Percentiles rank a stretch among this genome's conserved stretches.
Conservation (phyloP, 1,139 yeast genomes). For the Blastobotrys buckinghamii region DNA sequence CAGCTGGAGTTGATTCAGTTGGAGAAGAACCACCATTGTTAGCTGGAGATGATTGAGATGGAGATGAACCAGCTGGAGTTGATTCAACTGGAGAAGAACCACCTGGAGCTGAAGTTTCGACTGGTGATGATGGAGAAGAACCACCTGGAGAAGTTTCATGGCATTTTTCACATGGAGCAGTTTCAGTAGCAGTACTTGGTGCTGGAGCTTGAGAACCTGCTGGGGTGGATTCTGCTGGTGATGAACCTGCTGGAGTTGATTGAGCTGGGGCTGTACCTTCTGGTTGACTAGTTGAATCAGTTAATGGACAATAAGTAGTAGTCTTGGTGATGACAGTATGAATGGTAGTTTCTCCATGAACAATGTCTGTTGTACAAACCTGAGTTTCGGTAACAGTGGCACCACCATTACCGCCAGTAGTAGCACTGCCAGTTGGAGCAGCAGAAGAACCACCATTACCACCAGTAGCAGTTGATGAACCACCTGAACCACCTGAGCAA, state of each 20-base stretch:
- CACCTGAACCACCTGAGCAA: conserved; percentile 4
- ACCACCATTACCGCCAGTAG: background rate
- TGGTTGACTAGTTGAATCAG: background rate
- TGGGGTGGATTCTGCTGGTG: background rate
- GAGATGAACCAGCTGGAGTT: background rate
- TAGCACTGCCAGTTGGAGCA: background rate
- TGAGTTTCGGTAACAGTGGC: conserved; percentile 10
- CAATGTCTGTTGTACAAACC: conserved; percentile 6
- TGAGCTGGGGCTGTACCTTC: background rate
- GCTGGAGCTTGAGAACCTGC: background rate
- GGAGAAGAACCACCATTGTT: background rate
- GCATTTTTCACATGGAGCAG: background rate
- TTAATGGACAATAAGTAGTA: conserved; percentile 13
- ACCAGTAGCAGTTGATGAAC: conserved; percentile 1
- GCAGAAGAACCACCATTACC: background rate
- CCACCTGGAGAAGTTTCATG: background rate
- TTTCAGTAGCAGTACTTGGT: background rate
- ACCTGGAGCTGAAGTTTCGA: background rate
- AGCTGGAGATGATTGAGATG: background rate
- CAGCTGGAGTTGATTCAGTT: background rate
- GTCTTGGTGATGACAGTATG: conserved; percentile 4
- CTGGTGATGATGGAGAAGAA: too few species aligned
- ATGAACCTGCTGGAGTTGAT: conserved; percentile 4
- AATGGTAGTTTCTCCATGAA: conserved; percentile 7
- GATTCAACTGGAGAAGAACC: conserved; percentile 2